phyloP scores from a whole-genome alignment of 2,329 filamentous ascomycete genomes.

The Aspergillus sp. region DNA sequence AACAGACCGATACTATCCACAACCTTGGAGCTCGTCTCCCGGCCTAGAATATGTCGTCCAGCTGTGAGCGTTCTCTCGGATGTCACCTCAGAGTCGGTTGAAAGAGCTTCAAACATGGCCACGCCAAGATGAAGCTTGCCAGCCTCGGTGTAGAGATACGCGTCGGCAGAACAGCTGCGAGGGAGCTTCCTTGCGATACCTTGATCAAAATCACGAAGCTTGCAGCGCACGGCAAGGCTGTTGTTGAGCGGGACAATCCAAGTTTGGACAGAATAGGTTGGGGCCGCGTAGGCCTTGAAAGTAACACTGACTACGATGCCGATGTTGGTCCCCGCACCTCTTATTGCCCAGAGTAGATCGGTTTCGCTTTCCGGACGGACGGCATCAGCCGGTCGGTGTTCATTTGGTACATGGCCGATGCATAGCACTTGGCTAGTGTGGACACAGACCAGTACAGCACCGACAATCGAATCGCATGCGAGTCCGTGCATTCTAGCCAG shows the following conservation, averaged over 20 bases:
- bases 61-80: slow-evolving; percentile 6
- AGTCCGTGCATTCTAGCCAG: slow-evolving; percentile 58
- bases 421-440: slow-evolving; percentile 48
- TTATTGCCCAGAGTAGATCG: slow-evolving; percentile 58
- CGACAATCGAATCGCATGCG: slow-evolving; percentile 60
- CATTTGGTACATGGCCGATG: slow-evolving; percentile 53
- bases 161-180: slow-evolving; percentile 51
- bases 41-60: slow-evolving; percentile 32
- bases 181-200: slow-evolving; percentile 41
- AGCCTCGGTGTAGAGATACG: slow-evolving; percentile 55
- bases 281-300: slow-evolving; percentile 50
- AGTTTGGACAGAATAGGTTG: slow-evolving; percentile 41
- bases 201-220: slow-evolving; percentile 40
- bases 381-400: slow-evolving; percentile 44
- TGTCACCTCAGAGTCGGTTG: slow-evolving; percentile 11
- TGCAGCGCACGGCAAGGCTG: slow-evolving; percentile 31
- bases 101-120: slow-evolving; percentile 48
- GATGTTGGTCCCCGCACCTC: slow-evolving; percentile 61
- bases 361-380: slow-evolving; percentile 49
- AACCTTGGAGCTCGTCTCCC: slow-evolving; percentile 28
- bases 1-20: slow-evolving; percentile 56
- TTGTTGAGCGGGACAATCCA: slow-evolving; percentile 39
- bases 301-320: slow-evolving; percentile 57
- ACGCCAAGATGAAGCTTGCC: slow-evolving; percentile 53
- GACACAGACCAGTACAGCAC: slow-evolving; percentile 58